A percentile compares a stretch with the other conserved stretches of the same genome.
Evolutionary conservation across 1,284 basidiomycete genomes (phyloP).

Genomic region (Sporisorium exsertum): DNA sequence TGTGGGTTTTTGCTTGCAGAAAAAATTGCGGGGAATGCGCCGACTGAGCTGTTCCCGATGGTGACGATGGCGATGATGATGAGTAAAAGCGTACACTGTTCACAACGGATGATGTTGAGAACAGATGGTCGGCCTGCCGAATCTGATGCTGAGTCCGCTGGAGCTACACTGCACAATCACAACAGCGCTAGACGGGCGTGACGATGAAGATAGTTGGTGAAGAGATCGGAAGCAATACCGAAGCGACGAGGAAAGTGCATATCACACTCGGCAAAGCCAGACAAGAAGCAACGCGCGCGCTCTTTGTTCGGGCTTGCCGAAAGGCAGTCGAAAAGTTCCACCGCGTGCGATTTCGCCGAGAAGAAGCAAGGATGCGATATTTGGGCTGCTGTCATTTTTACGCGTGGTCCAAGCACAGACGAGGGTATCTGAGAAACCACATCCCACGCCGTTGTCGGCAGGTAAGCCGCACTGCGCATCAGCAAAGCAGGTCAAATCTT

Average conservation of each 20-base stretch:
- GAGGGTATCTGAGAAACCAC: background rate
- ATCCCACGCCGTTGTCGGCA: background rate
- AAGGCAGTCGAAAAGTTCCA: background rate
- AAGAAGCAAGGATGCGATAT: background rate
- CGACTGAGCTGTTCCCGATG: background rate
- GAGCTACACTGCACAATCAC: background rate
- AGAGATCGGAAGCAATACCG: background rate
- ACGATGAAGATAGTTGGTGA: background rate
- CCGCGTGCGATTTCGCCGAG: background rate
- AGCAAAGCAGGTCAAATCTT: background rate
- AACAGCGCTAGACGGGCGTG: background rate
- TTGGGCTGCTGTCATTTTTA: background rate
- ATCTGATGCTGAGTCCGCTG: constrained; percentile 1
- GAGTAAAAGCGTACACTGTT: background rate
- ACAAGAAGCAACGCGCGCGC: background rate
- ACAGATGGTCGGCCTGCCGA: constrained; percentile 18
- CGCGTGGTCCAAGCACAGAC: constrained; percentile 9
- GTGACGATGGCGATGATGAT: background rate
- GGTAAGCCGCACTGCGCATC: background rate
- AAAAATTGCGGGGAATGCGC: background rate
- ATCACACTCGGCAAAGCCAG: background rate
- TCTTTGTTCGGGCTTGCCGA: background rate
- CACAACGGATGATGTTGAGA: background rate
- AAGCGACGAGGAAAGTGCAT: background rate
- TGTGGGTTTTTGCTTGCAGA: constrained; percentile 1